Percentiles rank a stretch among this genome's conserved stretches.
These are phyloP conservation scores for Blastobotrys parvus DNA, from an alignment of 805 yeast genomes.

Conservation along the genomic window DNA sequence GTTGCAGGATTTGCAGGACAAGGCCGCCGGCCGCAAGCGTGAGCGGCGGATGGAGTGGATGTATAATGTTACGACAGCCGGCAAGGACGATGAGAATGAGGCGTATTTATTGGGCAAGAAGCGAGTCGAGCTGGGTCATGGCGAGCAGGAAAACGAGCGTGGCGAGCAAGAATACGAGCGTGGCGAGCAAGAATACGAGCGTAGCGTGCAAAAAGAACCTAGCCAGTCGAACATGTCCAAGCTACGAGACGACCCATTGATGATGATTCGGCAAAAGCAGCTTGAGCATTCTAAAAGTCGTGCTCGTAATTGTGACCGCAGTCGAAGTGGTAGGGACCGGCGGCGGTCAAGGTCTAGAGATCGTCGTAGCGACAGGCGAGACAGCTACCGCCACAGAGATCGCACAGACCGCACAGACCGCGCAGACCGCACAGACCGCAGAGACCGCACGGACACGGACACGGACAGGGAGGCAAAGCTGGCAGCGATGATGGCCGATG, in stretches of 20 bases:
- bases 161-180: not conserved
- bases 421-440: too few relatives aligned
- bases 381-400: too few relatives aligned
- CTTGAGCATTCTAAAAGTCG: constrained; percentile 65
- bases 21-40: constrained; percentile 31
- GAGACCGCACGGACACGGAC: too few relatives aligned
- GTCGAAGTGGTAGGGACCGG: constrained; percentile 98
- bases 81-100: constrained; percentile 34
- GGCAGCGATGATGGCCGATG: too few relatives aligned
- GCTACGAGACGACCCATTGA: constrained; percentile 43
- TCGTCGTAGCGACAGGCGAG: constrained; percentile 99
- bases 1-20: constrained; percentile 39
- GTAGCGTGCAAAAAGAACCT: constrained; percentile 3
- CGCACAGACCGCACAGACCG: too few relatives aligned
- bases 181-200: not conserved
- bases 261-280: constrained; percentile 31
- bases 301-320: constrained; percentile 98
- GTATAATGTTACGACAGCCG: constrained; percentile 45
- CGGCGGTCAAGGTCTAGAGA: constrained; percentile 97
- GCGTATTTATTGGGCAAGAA: constrained; percentile 47
- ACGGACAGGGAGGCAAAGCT: too few relatives aligned
- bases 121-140: constrained; percentile 29
- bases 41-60: constrained; percentile 70
- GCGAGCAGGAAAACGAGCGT: constrained; percentile 1
- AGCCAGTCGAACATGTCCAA: constrained; percentile 11